A percentile compares a stretch with the other conserved stretches of the same genome.
Evolutionary conservation across 2,329 filamentous ascomycete species (phyloP).

Genomic region (Calonectria pseudoreteaudii): DNA sequence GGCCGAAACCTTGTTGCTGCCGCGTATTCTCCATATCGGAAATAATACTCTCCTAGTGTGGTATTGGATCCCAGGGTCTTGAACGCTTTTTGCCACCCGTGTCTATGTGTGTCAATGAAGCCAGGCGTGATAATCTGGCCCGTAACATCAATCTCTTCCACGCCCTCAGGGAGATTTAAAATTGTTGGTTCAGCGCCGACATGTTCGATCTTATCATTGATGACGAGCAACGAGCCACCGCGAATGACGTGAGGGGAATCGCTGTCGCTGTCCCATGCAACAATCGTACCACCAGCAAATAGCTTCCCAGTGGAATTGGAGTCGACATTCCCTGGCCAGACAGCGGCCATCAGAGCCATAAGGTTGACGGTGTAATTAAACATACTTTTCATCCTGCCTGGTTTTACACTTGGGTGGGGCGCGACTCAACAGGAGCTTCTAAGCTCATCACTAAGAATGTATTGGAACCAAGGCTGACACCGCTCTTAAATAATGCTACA

Average conservation of each 20-base stretch:
- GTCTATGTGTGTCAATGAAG: slow-evolving; percentile 68
- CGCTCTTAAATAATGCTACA: neutral
- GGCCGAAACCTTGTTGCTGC: slow-evolving; percentile 48
- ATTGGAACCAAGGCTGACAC: neutral
- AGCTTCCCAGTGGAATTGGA: neutral
- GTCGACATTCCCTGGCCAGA: neutral
- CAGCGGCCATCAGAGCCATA: neutral
- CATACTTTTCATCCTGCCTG: neutral
- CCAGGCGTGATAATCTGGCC: slow-evolving; percentile 66
- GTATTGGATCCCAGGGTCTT: slow-evolving; percentile 66
- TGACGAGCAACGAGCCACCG: slow-evolving; percentile 8
- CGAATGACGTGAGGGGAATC: slow-evolving; percentile 10
- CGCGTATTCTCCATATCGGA: slow-evolving; percentile 51
- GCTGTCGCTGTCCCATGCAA: slow-evolving; percentile 7
- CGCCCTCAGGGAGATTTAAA: neutral
- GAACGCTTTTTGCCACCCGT: slow-evolving; percentile 67
- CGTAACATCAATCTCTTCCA: slow-evolving; percentile 56
- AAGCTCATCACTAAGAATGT: neutral
- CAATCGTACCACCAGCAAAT: slow-evolving; percentile 15
- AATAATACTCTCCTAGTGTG: slow-evolving; percentile 61
- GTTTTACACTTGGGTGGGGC: too few relatives aligned
- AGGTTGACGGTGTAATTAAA: neutral
- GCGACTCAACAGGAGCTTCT: neutral
- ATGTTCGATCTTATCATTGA: slow-evolving; percentile 8
- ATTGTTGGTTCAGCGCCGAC: neutral